Evolutionary conservation across 1,139 yeast genomes (phyloP), one percentile per base, ranked within the genome.

Genomic region (Taphrina flavorubra): DNA sequence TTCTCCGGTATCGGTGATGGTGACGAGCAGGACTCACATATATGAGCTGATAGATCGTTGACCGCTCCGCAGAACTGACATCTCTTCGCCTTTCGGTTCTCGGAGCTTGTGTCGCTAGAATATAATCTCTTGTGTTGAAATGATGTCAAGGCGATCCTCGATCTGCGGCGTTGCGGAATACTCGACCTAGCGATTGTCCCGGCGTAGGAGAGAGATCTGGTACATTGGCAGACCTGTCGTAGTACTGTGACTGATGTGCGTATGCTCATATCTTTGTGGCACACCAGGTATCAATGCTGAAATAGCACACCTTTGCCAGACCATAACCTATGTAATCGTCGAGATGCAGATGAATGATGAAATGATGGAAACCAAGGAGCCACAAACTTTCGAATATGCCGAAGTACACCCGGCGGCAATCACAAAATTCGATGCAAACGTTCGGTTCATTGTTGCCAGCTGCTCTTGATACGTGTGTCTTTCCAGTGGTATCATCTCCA

Each of bases 1-100:
- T 37, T n/a, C 10, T 53, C 60, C n/a, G 67, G 67, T n/a, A 63
- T 63, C 13, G 63, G 63, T 11, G 49, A 18, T 6, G 63, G 63
- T 1, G 63, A 18, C 10, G 63, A 20, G 39, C 68, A 65, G 49
- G 63, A 10, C 7, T 59, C 8, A 25, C 68, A 65, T 14, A 49
- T 20, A 5, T 31, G 63, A 10, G 57, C 18, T 7, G 57, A 6
- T 13, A 51, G 49, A 36, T 31, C 34, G 25, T 37, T 37, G 49
- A 20, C 14, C n/a, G 65, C 34, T 11, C 39, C 46, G 37, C 65
- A 60, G 47, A 51, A 49, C n/a, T 36, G 57, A 31, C 65, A 60
- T 36, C 49, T 31, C 37, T 60, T 60, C 20, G 40, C 58, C 44
- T 36, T 49, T 25, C 20, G 53, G 36, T 13, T 25, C 40, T 18